Evolutionary conservation across 2,329 filamentous ascomycete genomes (phyloP).

Genomic region (Botrytis fragariae): DNA sequence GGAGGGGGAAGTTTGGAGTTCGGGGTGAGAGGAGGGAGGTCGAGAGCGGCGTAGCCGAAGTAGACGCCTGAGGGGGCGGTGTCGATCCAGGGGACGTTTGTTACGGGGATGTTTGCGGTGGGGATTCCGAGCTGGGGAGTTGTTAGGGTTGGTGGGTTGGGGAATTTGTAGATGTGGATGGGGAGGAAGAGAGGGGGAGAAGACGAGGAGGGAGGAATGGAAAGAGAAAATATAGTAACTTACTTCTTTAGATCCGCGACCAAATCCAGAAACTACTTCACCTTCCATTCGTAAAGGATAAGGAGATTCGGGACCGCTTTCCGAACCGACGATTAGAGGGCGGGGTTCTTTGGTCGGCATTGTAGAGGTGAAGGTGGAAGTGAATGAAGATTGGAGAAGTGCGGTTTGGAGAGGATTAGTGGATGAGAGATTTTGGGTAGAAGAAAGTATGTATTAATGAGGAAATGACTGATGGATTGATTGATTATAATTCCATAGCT

Average conservation of each 20-base stretch:
- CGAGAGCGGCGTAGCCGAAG: constrained; percentile 84
- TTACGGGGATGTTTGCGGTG: constrained; percentile 86
- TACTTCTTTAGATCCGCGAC: constrained; percentile 89
- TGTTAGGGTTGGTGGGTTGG: not conserved
- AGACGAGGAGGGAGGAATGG: constrained; percentile 2
- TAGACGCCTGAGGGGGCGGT: constrained; percentile 78
- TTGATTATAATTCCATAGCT: not conserved
- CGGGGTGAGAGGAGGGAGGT: constrained; percentile 51
- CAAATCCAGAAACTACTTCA: constrained; percentile 88
- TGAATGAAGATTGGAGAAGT: not conserved
- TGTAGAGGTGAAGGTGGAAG: no score
- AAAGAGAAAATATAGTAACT: not conserved
- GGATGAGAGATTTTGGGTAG: no score
- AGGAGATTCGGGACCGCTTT: constrained; percentile 69
- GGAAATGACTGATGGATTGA: not conserved
- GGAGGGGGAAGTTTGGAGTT: constrained; percentile 18
- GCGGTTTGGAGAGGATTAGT: not conserved
- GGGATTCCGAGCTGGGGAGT: constrained; percentile 78
- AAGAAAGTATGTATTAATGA: not conserved
- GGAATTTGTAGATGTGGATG: no score
- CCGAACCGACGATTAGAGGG: constrained; percentile 69
- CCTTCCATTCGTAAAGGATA: constrained; percentile 84
- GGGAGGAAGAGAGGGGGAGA: not conserved
- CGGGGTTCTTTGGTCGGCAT: constrained; percentile 41
- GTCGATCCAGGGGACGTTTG: constrained; percentile 60